A percentile compares a stretch with the other conserved stretches of the same genome.
Evolutionary conservation across 371 early-diverging fungal species (phyloP).

Genomic region (Mucor irregularis): DNA sequence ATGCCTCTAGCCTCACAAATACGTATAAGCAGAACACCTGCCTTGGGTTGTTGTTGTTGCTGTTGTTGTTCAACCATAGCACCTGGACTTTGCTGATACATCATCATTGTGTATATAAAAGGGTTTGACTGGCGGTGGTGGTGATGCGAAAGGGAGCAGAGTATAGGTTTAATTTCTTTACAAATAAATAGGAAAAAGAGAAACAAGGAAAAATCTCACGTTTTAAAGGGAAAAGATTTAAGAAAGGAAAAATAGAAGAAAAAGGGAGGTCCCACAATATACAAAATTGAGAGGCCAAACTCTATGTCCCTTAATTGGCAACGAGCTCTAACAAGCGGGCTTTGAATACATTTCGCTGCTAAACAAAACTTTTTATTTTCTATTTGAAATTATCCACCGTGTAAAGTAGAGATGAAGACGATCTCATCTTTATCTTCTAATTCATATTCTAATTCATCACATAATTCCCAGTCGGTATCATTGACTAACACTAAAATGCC

Average conservation of each 20-base stretch:
- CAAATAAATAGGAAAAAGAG: neutral
- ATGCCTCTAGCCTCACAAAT: constrained; percentile 82
- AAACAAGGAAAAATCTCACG: neutral
- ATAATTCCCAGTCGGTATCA: constrained; percentile 95
- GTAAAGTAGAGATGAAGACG: constrained; percentile 94
- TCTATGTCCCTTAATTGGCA: no score
- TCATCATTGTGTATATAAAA: neutral
- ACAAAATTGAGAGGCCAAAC: no score
- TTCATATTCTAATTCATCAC: constrained; percentile 84
- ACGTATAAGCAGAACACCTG: constrained; percentile 76
- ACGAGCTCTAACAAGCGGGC: no score
- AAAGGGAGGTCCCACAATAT: no score
- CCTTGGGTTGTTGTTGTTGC: constrained; percentile 39
- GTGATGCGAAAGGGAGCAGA: neutral
- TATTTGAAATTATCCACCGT: constrained; percentile 94
- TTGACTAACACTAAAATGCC: constrained; percentile 96
- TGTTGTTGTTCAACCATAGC: neutral
- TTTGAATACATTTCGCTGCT: no score
- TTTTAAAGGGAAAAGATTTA: neutral
- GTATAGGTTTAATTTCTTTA: no score
- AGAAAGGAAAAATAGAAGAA: no score
- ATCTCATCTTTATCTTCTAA: constrained; percentile 78
- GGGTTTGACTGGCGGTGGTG: neutral
- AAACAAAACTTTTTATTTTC: no score
- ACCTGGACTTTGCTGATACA: neutral